Conservation (phyloP, 208 protist genomes). For the Trichomonas tenax region DNA sequence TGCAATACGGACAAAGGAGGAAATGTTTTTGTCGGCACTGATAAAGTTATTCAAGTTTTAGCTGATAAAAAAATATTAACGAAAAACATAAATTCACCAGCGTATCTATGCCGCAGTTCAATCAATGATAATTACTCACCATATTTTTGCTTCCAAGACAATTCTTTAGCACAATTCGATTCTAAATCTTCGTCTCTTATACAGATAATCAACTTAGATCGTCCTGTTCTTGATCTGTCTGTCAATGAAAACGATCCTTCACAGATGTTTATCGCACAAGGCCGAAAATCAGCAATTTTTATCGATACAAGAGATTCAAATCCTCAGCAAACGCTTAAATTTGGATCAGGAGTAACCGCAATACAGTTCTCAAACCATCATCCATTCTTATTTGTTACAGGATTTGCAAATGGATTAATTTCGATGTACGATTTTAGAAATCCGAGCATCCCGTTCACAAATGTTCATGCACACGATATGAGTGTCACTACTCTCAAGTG, state of each 20-base stretch:
- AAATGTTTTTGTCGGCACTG: background rate
- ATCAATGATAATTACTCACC: background rate
- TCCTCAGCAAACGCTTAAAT: background rate
- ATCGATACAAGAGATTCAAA: background rate
- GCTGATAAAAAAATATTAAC: background rate
- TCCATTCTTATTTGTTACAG: background rate
- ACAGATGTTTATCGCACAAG: background rate
- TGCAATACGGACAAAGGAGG: background rate
- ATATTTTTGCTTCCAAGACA: background rate
- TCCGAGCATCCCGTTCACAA: background rate
- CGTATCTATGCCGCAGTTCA: background rate
- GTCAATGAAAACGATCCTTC: background rate
- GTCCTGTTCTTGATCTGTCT: background rate
- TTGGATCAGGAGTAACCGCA: background rate
- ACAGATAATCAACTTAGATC: background rate
- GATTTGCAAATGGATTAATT: background rate
- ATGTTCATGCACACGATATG: background rate
- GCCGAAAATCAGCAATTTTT: background rate
- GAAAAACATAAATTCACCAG: background rate
- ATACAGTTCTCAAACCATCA: background rate
- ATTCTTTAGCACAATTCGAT: background rate
- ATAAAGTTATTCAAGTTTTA: background rate
- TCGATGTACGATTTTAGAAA: background rate
- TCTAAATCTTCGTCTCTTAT: background rate
- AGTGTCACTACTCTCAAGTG: background rate